phyloP scores from a whole-genome alignment of 1,284 basidiomycete species.

The Apiotrichum siamense region DNA sequence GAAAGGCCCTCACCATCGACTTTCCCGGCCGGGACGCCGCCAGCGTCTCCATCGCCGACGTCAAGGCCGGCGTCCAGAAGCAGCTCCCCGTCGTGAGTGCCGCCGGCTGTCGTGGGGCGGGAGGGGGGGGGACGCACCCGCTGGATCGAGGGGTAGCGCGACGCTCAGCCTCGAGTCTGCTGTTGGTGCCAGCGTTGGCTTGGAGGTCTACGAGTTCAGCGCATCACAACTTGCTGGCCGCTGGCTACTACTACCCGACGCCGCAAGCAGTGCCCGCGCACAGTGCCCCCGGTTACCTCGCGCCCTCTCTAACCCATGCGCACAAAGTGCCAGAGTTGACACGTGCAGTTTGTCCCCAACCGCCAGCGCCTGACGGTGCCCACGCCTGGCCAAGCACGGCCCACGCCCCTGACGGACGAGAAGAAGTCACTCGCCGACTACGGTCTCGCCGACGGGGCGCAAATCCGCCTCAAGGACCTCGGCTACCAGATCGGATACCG shows the following conservation, averaged over 20 bases:
- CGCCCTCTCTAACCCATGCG: too few relatives aligned
- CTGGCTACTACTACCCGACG: too few relatives aligned
- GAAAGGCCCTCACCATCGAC: slow-evolving; percentile 56
- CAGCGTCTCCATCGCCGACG: slow-evolving; percentile 44
- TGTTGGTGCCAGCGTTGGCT: too few relatives aligned
- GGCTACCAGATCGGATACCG: slow-evolving; percentile 81
- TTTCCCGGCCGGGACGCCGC: slow-evolving; percentile 51
- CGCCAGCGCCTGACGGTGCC: slow-evolving; percentile 64
- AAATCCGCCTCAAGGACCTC: slow-evolving; percentile 72
- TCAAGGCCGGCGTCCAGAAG: slow-evolving; percentile 46
- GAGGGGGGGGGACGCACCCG: too few relatives aligned
- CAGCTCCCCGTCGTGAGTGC: slow-evolving; percentile 33
- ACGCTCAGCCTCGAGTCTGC: too few relatives aligned
- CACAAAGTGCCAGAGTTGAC: background rate
- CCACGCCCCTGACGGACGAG: slow-evolving; percentile 58
- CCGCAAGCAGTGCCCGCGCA: too few relatives aligned
- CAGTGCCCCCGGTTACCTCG: too few relatives aligned
- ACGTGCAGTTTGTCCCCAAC: slow-evolving; percentile 57
- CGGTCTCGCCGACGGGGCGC: slow-evolving; percentile 55
- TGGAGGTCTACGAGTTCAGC: too few relatives aligned
- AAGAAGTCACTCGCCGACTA: slow-evolving; percentile 57
- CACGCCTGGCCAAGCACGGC: slow-evolving; percentile 22
- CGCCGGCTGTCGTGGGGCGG: background rate
- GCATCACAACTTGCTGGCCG: too few relatives aligned
- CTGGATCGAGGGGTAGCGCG: too few relatives aligned